A percentile compares a stretch with the other conserved stretches of the same genome.
Evolutionary conservation across 1,284 basidiomycete species (phyloP).

Genomic region (Cryptococcus sp.): DNA sequence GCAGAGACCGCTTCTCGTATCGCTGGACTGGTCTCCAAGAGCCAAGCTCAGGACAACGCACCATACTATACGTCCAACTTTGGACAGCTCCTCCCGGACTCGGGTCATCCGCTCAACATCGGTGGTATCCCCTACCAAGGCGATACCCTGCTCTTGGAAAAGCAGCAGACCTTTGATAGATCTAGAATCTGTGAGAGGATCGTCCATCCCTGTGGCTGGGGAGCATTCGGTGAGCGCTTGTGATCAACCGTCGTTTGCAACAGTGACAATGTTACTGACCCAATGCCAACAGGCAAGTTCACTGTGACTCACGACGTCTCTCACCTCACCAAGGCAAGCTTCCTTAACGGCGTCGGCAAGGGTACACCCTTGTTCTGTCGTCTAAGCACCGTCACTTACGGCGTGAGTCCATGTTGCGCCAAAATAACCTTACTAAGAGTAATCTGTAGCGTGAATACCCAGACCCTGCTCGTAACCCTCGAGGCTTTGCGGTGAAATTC

Average conservation of each 20-base stretch:
- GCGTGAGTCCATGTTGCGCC: constrained; percentile 18
- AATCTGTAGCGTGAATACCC: constrained; percentile 36
- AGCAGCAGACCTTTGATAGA: constrained; percentile 48
- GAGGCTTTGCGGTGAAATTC: constrained; percentile 43
- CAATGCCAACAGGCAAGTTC: constrained; percentile 24
- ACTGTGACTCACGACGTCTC: constrained; percentile 42
- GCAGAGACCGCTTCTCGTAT: constrained; percentile 41
- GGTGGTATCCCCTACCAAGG: constrained; percentile 45
- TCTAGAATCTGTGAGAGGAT: constrained; percentile 43
- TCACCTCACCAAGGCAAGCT: constrained; percentile 39
- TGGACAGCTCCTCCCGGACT: constrained; percentile 43
- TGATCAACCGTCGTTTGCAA: not conserved
- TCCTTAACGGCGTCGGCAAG: constrained; percentile 37
- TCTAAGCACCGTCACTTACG: constrained; percentile 44
- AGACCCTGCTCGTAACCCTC: constrained; percentile 36
- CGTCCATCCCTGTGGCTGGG: constrained; percentile 47
- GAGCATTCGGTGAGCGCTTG: constrained; percentile 35
- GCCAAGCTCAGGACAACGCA: constrained; percentile 39
- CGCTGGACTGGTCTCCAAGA: constrained; percentile 38
- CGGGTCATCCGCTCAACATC: constrained; percentile 43
- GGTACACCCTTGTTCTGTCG: constrained; percentile 34
- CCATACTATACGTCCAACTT: constrained; percentile 46
- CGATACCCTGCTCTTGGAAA: constrained; percentile 46
- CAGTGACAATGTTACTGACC: not conserved
- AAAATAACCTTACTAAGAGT: not conserved